Evolutionary conservation across 2,329 filamentous ascomycete species (phyloP).

Genomic region (Aspergillus sp.): DNA sequence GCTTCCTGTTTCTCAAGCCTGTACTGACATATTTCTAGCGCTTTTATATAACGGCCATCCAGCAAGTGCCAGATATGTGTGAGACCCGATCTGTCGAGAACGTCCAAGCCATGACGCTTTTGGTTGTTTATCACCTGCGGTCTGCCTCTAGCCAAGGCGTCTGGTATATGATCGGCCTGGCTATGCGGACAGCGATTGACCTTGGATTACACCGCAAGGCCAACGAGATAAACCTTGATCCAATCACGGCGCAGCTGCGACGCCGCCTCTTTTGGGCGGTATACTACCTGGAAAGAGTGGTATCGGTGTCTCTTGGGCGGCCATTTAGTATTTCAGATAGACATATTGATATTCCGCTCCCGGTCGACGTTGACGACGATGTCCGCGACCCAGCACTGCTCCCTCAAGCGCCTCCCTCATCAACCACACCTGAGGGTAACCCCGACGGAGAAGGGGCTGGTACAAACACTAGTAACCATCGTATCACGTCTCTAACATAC

Average conservation of each 20-base stretch:
- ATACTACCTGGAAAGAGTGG: slow-evolving; percentile 51
- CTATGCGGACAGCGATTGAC: slow-evolving; percentile 55
- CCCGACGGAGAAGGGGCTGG: neutral
- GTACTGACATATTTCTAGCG: slow-evolving; percentile 31
- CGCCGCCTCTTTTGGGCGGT: slow-evolving; percentile 55
- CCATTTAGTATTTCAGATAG: slow-evolving; percentile 53
- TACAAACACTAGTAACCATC: slow-evolving; percentile 15
- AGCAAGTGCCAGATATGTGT: slow-evolving; percentile 50
- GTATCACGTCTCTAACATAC: slow-evolving; percentile 42
- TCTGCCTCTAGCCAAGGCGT: slow-evolving; percentile 52
- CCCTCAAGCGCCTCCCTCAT: slow-evolving; percentile 24
- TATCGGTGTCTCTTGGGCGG: slow-evolving; percentile 52
- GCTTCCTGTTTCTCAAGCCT: neutral
- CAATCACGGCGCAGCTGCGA: slow-evolving; percentile 46
- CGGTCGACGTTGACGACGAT: slow-evolving; percentile 46
- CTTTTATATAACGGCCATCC: slow-evolving; percentile 52
- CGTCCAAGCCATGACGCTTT: slow-evolving; percentile 53
- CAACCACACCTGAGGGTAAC: neutral
- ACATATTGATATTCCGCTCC: slow-evolving; percentile 52
- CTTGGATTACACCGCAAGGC: slow-evolving; percentile 52
- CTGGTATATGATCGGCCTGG: slow-evolving; percentile 57
- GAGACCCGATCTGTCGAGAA: slow-evolving; percentile 53
- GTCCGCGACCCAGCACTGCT: slow-evolving; percentile 39
- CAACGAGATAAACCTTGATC: slow-evolving; percentile 44
- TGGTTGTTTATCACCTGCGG: slow-evolving; percentile 54